Percentiles rank a stretch among this genome's conserved stretches.
phyloP scores from a whole-genome alignment of 2,329 filamentous ascomycete genomes.

The Pezicula radicicola region DNA sequence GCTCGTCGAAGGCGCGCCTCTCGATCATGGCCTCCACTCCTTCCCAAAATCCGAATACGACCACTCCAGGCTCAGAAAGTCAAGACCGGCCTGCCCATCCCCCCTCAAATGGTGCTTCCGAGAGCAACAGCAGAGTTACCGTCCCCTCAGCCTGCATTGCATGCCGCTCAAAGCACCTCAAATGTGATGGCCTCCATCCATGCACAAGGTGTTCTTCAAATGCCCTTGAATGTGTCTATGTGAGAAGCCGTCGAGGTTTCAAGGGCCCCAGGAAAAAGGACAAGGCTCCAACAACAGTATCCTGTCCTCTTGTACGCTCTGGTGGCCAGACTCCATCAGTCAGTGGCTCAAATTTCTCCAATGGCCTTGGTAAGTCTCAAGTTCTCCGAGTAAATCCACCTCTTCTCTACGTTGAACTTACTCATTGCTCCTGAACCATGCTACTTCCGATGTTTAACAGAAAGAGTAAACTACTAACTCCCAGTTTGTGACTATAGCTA shows the following conservation, averaged over 20 bases:
- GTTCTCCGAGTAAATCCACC: no score
- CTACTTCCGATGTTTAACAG: no score
- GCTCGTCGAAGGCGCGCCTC: no score
- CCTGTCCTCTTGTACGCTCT: slow-evolving; percentile 20
- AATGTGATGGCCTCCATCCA: slow-evolving; percentile 69
- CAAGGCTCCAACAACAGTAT: slow-evolving; percentile 9
- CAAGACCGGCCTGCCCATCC: no score
- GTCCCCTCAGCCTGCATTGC: slow-evolving; percentile 25
- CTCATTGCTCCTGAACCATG: no score
- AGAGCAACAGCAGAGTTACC: slow-evolving; percentile 15
- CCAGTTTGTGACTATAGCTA: slow-evolving; percentile 4
- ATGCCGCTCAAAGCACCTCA: slow-evolving; percentile 57
- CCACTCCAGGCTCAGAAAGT: no score
- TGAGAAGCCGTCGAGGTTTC: slow-evolving; percentile 72
- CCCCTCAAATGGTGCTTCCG: background rate
- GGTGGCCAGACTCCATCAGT: slow-evolving; percentile 10
- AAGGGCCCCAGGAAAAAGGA: slow-evolving; percentile 57
- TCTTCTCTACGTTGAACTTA: no score
- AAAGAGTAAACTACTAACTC: no score
- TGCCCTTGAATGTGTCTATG: slow-evolving; percentile 64
- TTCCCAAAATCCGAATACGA: no score
- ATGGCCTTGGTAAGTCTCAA: slow-evolving; percentile 9
- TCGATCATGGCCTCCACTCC: no score
- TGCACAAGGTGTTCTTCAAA: slow-evolving; percentile 64
- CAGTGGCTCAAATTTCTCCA: slow-evolving; percentile 15